Base-by-base conservation (phyloP, 2,329 filamentous ascomycete genomes). In the Aspergillus transmontanensis region DNA sequence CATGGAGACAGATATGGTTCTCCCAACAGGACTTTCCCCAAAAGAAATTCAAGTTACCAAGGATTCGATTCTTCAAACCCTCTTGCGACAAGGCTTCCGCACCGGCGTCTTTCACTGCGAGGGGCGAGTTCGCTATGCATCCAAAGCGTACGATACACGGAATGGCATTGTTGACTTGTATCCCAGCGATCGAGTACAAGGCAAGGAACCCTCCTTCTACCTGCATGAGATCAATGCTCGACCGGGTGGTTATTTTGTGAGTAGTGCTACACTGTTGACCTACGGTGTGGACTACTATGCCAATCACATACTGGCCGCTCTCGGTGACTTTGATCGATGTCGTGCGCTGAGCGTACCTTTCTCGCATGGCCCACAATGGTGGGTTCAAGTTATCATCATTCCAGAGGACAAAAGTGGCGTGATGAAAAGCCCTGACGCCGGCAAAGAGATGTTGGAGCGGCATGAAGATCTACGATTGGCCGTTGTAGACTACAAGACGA, bases 141-240 rank as follows among this genome's bases (percentile, higher is more conserved):
- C 39, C 41, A 45, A 48, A 30, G 43, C 39, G 43, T 58, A 46
- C 43, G 23, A 34, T 21, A 34, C 41, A 4, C 21, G 19, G 36
- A 30, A 58, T 19, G 56, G 56, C 19, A 21, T 58, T 48, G 28
- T 46, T 12, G 56, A 58, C 21, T 48, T 58, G 23, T 48, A 58
- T 48, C 41, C 43, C 26, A 50, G 43, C 21, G 39, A 57, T 46
- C 34, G 21, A 12, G 6, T 41, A 7, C 36, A 41, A 26, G 21
- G 26, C 26, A 34, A 46, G 26, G 41, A 46, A 32, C 39, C 56
- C 14, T 30, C 21, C 28, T 45, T 46, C 39, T 58, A 48, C 43
- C 30, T 58, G 26, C 41, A 32, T 43, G 56, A 58, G 43, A 50
- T 58, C 56, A 58, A 58, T 39, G 56, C 56, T 48, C 56, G 56